Conservation (phyloP, 2,329 filamentous ascomycete species). For the Fusarium robinianum region DNA sequence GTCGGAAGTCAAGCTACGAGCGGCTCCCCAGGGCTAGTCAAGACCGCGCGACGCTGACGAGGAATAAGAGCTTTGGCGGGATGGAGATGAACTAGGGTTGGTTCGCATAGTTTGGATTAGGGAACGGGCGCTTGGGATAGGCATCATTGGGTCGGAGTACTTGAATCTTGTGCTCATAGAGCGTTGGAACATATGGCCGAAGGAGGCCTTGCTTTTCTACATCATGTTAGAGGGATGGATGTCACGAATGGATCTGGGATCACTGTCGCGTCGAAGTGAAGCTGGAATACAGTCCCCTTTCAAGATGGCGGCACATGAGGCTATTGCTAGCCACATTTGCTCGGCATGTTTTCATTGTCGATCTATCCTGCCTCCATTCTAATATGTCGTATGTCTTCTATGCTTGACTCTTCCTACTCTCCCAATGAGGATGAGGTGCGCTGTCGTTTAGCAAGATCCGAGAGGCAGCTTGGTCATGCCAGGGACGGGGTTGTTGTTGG, state of each 20-base stretch:
- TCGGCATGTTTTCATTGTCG: too few relatives aligned
- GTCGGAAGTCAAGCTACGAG: constrained; percentile 49
- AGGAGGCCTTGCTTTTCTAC: too few relatives aligned
- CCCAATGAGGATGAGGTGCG: too few relatives aligned
- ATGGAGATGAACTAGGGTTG: constrained; percentile 43
- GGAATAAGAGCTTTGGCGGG: constrained; percentile 56
- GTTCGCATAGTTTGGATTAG: constrained; percentile 3
- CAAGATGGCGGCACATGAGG: too few relatives aligned
- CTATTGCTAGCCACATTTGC: too few relatives aligned
- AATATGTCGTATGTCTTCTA: too few relatives aligned
- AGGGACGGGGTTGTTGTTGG: constrained; percentile 41
- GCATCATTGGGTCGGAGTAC: not conserved
- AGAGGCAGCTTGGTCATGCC: constrained; percentile 44
- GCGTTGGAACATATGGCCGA: constrained; percentile 12
- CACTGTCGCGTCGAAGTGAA: too few relatives aligned
- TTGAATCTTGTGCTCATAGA: constrained; percentile 6
- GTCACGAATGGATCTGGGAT: not conserved
- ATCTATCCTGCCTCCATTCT: too few relatives aligned
- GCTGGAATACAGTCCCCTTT: too few relatives aligned
- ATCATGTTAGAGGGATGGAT: too few relatives aligned
- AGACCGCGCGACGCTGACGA: constrained; percentile 52
- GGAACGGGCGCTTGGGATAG: constrained; percentile 10
- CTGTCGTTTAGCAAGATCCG: constrained; percentile 36
- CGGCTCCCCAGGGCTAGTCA: constrained; percentile 49
- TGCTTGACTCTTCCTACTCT: too few relatives aligned